phyloP scores from a whole-genome alignment of 305 asterid genomes.

The Fraxinus floribunda region DNA sequence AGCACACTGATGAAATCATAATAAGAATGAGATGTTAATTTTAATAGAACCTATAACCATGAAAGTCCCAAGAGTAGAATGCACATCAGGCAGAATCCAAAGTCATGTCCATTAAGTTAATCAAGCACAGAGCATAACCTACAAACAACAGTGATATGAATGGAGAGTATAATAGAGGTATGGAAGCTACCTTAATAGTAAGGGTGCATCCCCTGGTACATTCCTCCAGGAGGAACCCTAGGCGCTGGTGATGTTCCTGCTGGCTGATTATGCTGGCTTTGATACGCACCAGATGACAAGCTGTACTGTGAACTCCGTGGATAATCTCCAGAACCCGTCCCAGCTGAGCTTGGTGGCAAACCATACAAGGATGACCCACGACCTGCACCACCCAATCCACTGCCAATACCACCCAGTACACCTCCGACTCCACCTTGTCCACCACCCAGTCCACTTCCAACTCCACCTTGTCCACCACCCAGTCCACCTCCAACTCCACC shows the following conservation, averaged over 20 bases:
- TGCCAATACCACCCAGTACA: constrained; percentile 31
- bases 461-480: constrained; percentile 33
- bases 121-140: constrained; percentile 1
- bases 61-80: constrained; percentile 12
- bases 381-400: constrained; percentile 43
- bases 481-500: constrained; percentile 37
- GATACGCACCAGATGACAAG: constrained; percentile 54
- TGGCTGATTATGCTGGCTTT: constrained; percentile 54
- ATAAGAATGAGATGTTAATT: background rate
- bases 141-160: constrained; percentile 2
- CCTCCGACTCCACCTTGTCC: constrained; percentile 37
- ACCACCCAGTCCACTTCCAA: constrained; percentile 34
- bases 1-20: background rate
- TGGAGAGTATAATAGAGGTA: constrained; percentile 15
- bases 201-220: constrained; percentile 67
- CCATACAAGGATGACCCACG: constrained; percentile 65
- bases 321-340: constrained; percentile 53
- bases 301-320: constrained; percentile 46
- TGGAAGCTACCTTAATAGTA: constrained; percentile 64
- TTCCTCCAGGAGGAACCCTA: constrained; percentile 63
- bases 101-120: constrained; percentile 13
- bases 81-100: background rate
- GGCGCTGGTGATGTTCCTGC: constrained; percentile 52
- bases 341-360: constrained; percentile 54
- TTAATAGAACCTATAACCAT: constrained; percentile 13